Percentiles rank a stretch among this genome's conserved stretches.
Conservation (phyloP, 1,284 basidiomycete genomes). For the Vanrija sp. region DNA sequence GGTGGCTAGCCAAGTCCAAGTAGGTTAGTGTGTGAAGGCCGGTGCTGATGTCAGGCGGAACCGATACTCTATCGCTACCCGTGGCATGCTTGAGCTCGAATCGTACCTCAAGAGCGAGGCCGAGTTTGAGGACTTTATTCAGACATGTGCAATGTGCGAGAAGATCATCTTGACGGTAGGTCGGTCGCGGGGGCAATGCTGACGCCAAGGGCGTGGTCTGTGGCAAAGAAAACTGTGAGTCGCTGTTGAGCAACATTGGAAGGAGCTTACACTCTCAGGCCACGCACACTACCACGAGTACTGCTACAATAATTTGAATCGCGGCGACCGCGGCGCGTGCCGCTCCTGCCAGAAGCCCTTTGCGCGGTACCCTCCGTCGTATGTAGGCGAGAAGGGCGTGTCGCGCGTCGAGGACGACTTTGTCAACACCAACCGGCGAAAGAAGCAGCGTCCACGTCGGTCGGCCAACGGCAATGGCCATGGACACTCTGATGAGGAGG, state of each 20-base stretch:
- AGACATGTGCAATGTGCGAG: conserved; percentile 33
- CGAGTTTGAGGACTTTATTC: conserved; percentile 29
- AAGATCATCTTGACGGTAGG: conserved; percentile 38
- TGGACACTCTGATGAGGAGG: conserved; percentile 21
- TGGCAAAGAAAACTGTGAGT: conserved; percentile 23
- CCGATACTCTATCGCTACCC: conserved; percentile 37
- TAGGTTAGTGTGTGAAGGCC: conserved; percentile 12
- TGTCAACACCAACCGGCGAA: background rate
- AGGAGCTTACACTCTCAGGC: too few relatives aligned
- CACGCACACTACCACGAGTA: conserved; percentile 35
- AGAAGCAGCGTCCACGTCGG: too few relatives aligned
- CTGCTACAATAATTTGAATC: conserved; percentile 29
- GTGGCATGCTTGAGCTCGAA: conserved; percentile 40
- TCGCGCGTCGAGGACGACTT: conserved; percentile 29
- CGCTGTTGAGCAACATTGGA: too few relatives aligned
- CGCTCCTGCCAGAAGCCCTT: conserved; percentile 26
- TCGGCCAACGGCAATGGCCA: conserved; percentile 5
- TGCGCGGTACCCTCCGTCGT: conserved; percentile 11
- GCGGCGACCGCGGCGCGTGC: conserved; percentile 24
- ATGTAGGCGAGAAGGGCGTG: conserved; percentile 40
- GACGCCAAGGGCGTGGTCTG: conserved; percentile 33
- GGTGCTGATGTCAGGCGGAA: conserved; percentile 27
- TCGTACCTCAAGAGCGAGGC: conserved; percentile 29
- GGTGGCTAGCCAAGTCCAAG: conserved; percentile 42
- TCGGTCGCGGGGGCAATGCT: background rate